Evolutionary conservation across 305 asterid genomes (phyloP).

Genomic region (Solanum chacoense): DNA sequence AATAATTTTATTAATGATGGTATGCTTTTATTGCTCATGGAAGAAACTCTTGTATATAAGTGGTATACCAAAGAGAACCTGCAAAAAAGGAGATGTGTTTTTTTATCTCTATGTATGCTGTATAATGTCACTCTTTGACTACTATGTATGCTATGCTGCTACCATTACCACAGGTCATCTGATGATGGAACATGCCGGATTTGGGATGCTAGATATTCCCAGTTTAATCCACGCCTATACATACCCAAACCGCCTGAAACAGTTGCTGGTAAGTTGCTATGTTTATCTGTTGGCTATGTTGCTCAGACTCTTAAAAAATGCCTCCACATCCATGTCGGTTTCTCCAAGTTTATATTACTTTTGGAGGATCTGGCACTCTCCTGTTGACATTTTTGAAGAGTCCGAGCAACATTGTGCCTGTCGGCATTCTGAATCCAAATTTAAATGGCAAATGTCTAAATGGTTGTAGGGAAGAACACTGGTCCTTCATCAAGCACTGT

Average conservation of each 20-base stretch:
- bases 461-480: constrained; percentile 51
- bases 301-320: not conserved
- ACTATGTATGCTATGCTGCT: constrained; percentile 3
- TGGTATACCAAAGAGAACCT: not conserved
- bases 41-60: not conserved
- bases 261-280: constrained; percentile 45
- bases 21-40: not conserved
- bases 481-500: constrained; percentile 47
- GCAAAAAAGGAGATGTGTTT: not conserved
- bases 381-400: not conserved
- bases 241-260: constrained; percentile 67
- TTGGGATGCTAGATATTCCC: constrained; percentile 96
- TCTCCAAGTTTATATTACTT: not conserved
- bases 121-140: not conserved
- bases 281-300: not conserved
- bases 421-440: not conserved
- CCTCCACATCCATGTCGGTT: not conserved
- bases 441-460: constrained; percentile 6
- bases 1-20: not conserved
- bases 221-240: constrained; percentile 56
- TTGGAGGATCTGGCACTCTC: not conserved
- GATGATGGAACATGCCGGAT: constrained; percentile 97
- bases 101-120: not conserved
- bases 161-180: constrained; percentile 50
- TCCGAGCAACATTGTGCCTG: not conserved